These are phyloP conservation scores for Cryptococcus hybrid DNA, from an alignment of 1,284 basidiomycete species.

Conservation along the genomic window DNA sequence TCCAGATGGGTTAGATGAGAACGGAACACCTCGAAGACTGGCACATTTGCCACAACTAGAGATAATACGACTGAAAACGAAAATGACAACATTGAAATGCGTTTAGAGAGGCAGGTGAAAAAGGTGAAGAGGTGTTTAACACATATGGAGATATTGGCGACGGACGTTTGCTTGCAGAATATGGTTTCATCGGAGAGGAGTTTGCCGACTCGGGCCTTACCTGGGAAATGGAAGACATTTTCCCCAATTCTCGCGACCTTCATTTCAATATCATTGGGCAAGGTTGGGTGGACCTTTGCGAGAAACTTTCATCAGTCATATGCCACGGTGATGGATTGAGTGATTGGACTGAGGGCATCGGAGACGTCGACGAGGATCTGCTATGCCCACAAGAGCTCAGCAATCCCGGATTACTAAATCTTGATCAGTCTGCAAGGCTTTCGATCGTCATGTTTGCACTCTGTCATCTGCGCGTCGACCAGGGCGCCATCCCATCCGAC, in stretches of 20 bases:
- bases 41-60: constrained; percentile 23
- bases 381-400: constrained; percentile 4
- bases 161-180: constrained; percentile 66
- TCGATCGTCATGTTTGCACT: constrained; percentile 20
- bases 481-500: background rate
- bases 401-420: constrained; percentile 13
- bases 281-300: background rate
- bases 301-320: background rate
- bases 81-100: constrained; percentile 44
- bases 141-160: constrained; percentile 76
- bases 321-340: background rate
- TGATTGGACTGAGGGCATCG: background rate
- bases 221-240: constrained; percentile 23
- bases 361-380: constrained; percentile 9
- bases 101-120: constrained; percentile 31
- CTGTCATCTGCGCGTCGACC: constrained; percentile 6
- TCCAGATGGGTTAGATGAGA: background rate
- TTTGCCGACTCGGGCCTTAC: constrained; percentile 30
- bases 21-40: constrained; percentile 17
- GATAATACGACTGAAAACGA: constrained; percentile 10
- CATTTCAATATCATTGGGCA: background rate
- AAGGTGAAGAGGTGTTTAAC: constrained; percentile 72
- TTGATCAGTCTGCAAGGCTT: constrained; percentile 23
- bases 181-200: constrained; percentile 60
- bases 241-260: background rate